Evolutionary conservation across 441 rosid genomes (phyloP), one percentile per base, ranked within the genome.

Genomic region (Euphorbia corollata): DNA sequence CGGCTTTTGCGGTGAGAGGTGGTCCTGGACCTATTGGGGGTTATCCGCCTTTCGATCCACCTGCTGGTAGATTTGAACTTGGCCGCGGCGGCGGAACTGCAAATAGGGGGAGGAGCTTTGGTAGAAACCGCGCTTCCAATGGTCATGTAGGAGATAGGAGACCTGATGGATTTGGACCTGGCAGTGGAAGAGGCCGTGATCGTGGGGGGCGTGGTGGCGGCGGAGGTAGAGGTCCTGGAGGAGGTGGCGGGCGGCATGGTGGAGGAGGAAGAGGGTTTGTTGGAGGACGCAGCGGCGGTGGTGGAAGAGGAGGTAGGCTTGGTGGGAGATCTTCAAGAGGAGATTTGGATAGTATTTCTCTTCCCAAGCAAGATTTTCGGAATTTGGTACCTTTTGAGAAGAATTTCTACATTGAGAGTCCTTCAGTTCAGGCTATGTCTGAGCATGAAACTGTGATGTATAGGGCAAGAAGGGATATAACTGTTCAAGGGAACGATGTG

Each of bases 381-480:
- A 79, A 83, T 63, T 78, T 91, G 58, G 91, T 86, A 8, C 98
- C 92, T 53, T 91, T 94, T 60, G 91, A 94, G 81, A 94, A 89
- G 88, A 88, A 82, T 69, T 89, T 94, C 76, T 94, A 94, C 59
- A 61, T 80, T 32, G 97, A 94, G 77, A 80, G 87, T 47, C 85
- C 90, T 13, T 64, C 83, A 5, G 79, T 94, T 41, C 77, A 77
- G 59, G 85, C 87, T 11, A 84, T 91, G 97, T 79, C 97, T 0
- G 94, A 87, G 65, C 82, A 84, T 9, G 97, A 91, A 70, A 92
- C 68, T 59, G 71, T 53, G 34, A 59, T 72, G 74, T 94, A 85
- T 60, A 89, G 98, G 39, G 74, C 78, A 0, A 81, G 76, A 73
- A 79, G 85, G 50, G 98, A 91, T 38, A 90, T 91, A 38, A 84